These are phyloP conservation scores for Colletotrichum ledebouriae DNA, from an alignment of 2,329 filamentous ascomycete species.

Conservation along the genomic window DNA sequence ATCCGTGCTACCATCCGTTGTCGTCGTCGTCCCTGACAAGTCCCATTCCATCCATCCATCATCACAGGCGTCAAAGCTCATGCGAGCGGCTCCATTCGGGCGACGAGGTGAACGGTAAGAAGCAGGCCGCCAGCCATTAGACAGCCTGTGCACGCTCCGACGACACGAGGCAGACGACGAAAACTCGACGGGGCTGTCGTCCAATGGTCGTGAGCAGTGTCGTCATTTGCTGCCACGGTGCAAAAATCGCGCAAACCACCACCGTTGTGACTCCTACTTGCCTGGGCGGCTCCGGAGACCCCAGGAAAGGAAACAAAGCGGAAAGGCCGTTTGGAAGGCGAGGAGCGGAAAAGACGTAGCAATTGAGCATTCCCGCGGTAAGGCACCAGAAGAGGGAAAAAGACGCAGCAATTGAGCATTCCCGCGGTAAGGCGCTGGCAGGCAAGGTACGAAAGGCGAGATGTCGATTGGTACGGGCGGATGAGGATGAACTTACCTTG, in stretches of 20 bases:
- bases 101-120: conserved; percentile 11
- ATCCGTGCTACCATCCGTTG: conserved; percentile 12
- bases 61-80: conserved; percentile 15
- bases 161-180: conserved; percentile 21
- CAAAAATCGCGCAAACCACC: conserved; percentile 40
- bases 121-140: conserved; percentile 8
- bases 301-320: conserved; percentile 36
- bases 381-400: not conserved
- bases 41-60: conserved; percentile 24
- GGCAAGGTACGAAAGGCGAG: conserved; percentile 17
- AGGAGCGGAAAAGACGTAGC: conserved; percentile 21
- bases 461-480: conserved; percentile 32
- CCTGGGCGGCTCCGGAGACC: conserved; percentile 29
- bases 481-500: conserved; percentile 37
- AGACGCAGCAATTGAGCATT: conserved; percentile 1
- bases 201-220: conserved; percentile 23
- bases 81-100: conserved; percentile 11
- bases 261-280: conserved; percentile 17
- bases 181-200: conserved; percentile 9
- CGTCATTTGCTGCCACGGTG: conserved; percentile 35
- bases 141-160: conserved; percentile 21
- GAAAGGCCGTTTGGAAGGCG: conserved; percentile 25
- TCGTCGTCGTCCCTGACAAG: conserved; percentile 2
- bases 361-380: not conserved
- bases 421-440: conserved; percentile 11